These are phyloP conservation scores for Colletotrichum navitas DNA, from an alignment of 2,329 filamentous ascomycete species.

Conservation along the genomic window DNA sequence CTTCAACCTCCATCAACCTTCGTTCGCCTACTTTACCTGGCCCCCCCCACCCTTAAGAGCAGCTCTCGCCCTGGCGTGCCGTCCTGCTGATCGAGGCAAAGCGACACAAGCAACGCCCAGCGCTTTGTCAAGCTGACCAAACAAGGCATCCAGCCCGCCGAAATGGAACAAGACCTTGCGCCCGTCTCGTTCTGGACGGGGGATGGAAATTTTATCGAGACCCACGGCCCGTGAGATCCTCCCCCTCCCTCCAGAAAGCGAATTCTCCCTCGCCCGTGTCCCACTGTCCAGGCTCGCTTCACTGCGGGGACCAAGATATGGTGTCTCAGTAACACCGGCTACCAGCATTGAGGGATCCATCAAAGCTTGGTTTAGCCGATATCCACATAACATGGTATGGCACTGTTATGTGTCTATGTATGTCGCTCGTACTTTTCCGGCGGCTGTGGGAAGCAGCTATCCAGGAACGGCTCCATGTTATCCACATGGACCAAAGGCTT, in stretches of 20 bases:
- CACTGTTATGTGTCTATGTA: conserved; percentile 21
- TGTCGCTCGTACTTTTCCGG: not conserved
- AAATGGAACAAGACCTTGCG: conserved; percentile 52
- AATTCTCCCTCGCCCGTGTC: conserved; percentile 16
- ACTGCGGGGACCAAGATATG: conserved; percentile 15
- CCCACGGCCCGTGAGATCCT: conserved; percentile 7
- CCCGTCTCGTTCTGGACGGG: conserved; percentile 47
- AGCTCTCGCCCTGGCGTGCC: conserved; percentile 1
- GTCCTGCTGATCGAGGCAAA: conserved; percentile 3
- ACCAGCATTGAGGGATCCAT: conserved; percentile 29
- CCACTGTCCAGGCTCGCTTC: conserved; percentile 17
- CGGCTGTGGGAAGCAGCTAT: conserved; percentile 24
- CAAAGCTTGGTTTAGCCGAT: conserved; percentile 13
- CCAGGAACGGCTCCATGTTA: conserved; percentile 4
- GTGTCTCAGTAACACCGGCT: conserved; percentile 30
- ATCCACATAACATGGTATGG: conserved; percentile 18
- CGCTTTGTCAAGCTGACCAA: conserved; percentile 42
- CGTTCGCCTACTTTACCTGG: conserved; percentile 16
- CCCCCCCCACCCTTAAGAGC: not conserved
- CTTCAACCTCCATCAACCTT: conserved; percentile 34
- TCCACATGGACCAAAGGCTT: conserved; percentile 12
- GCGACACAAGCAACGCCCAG: conserved; percentile 6
- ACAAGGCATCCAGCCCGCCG: conserved; percentile 49
- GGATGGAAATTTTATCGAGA: conserved; percentile 22
- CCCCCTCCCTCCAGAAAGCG: conserved; percentile 9